phyloP scores from a whole-genome alignment of 345 rosid genomes.

The Syzygium aromaticum region DNA sequence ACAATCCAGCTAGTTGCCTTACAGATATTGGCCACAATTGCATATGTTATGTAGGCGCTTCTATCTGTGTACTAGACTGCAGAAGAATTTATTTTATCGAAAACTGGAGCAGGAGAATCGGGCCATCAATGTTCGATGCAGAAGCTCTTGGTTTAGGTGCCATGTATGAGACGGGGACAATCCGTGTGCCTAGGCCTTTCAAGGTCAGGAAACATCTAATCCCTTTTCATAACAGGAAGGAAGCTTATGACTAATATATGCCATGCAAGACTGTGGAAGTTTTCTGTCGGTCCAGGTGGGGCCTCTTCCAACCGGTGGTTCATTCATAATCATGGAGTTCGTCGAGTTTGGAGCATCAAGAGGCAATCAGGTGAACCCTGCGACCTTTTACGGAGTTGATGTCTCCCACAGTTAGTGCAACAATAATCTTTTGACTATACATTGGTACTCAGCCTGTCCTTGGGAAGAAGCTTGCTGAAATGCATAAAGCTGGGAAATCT shows the following conservation, averaged over 20 bases:
- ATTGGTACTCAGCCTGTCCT: conserved; percentile 47
- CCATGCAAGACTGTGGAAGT: background rate
- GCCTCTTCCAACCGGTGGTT: conserved; percentile 64
- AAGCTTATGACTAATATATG: background rate
- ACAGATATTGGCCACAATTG: background rate
- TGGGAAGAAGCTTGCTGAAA: conserved; percentile 88
- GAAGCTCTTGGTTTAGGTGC: conserved; percentile 91
- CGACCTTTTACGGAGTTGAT: background rate
- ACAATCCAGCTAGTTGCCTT: background rate
- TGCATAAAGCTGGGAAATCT: conserved; percentile 88
- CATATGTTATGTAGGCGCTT: background rate
- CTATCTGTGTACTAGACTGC: background rate
- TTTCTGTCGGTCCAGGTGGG: conserved; percentile 45
- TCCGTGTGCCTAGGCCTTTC: conserved; percentile 77
- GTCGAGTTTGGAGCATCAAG: conserved; percentile 72
- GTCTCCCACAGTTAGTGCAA: background rate
- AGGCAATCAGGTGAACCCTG: conserved; percentile 61
- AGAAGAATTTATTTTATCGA: background rate
- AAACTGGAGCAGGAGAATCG: conserved; percentile 50
- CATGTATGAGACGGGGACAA: conserved; percentile 68
- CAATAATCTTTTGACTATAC: conserved; percentile 6
- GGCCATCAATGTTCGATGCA: conserved; percentile 82
- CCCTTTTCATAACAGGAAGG: background rate
- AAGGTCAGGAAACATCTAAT: conserved; percentile 36
- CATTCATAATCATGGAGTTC: conserved; percentile 87